phyloP scores from a whole-genome alignment of 352 stramenopile genomes.

The Pythium utonaiense region DNA sequence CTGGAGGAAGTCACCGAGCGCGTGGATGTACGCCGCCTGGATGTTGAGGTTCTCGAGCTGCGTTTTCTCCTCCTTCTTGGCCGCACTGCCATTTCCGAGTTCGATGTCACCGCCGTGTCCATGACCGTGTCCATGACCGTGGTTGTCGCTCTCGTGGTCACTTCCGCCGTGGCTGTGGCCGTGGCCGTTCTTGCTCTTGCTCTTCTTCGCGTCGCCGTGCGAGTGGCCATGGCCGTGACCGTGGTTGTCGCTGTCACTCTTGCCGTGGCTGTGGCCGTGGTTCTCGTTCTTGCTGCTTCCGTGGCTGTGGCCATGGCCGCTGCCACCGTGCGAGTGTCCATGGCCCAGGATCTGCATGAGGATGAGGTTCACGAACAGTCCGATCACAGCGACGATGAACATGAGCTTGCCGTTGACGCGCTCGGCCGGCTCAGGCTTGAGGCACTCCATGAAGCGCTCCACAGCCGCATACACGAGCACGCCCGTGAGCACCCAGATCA shows the following conservation, averaged over 20 bases:
- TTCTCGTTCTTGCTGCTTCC: conserved; percentile 27
- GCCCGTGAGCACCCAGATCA: conserved; percentile 94
- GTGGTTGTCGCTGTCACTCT: conserved; percentile 21
- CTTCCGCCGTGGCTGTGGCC: conserved; percentile 30
- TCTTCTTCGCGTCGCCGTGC: conserved; percentile 27
- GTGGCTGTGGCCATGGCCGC: conserved; percentile 30
- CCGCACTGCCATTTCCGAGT: conserved; percentile 8
- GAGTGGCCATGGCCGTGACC: conserved; percentile 29
- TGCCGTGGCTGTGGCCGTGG: conserved; percentile 25
- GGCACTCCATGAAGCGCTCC: conserved; percentile 76
- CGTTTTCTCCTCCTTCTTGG: conserved; percentile 22
- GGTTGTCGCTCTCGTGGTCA: conserved; percentile 36
- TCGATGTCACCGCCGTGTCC: conserved; percentile 21
- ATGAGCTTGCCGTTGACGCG: conserved; percentile 96
- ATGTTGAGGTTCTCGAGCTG: conserved; percentile 94
- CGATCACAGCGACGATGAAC: conserved; percentile 94
- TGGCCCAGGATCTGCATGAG: conserved; percentile 93
- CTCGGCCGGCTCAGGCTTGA: conserved; percentile 72
- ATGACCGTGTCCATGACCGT: conserved; percentile 25
- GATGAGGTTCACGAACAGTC: conserved; percentile 95
- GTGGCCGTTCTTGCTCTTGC: conserved; percentile 28
- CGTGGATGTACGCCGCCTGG: conserved; percentile 96
- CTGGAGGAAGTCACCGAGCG: conserved; percentile 96
- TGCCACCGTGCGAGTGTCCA: conserved; percentile 30
- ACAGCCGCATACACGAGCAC: conserved; percentile 94